A percentile compares a stretch with the other conserved stretches of the same genome.
Evolutionary conservation across 805 yeast genomes (phyloP).

Genomic region (Pichia cabralensis): DNA sequence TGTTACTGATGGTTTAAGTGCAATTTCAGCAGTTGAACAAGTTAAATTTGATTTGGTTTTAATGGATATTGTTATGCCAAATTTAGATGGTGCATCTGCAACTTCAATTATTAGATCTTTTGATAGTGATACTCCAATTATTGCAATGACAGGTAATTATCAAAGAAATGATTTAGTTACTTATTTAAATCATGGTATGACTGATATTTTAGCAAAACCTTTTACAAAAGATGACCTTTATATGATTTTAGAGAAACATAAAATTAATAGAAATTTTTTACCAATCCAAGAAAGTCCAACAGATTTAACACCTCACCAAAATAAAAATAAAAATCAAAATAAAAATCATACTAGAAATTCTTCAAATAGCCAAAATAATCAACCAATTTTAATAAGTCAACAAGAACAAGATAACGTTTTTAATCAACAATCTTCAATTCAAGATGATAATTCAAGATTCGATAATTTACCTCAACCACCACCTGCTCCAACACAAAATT

Average conservation of each 20-base stretch:
- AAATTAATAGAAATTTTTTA: slow-evolving; percentile 36
- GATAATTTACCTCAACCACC: no score
- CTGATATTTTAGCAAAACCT: slow-evolving; percentile 88
- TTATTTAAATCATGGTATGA: slow-evolving; percentile 81
- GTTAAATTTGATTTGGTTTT: slow-evolving; percentile 65
- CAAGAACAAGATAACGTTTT: no score
- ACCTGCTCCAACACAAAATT: no score
- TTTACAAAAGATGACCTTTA: slow-evolving; percentile 82
- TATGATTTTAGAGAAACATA: slow-evolving; percentile 65
- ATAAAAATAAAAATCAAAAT: no score
- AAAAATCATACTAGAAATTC: no score
- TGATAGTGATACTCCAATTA: slow-evolving; percentile 78
- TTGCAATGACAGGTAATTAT: slow-evolving; percentile 90
- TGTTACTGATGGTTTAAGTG: slow-evolving; percentile 86
- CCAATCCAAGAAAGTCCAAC: no score
- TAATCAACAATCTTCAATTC: no score
- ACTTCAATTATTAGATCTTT: slow-evolving; percentile 80
- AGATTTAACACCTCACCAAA: no score
- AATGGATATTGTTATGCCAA: slow-evolving; percentile 89
- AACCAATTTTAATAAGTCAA: no score
- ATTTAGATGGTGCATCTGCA: slow-evolving; percentile 82
- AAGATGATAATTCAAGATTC: no score
- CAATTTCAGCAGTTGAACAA: slow-evolving; percentile 66
- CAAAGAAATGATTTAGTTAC: slow-evolving; percentile 73
- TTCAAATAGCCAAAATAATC: no score